Evolutionary conservation across 305 asterid genomes (phyloP).

Genomic region (Ilex paraguariensis): DNA sequence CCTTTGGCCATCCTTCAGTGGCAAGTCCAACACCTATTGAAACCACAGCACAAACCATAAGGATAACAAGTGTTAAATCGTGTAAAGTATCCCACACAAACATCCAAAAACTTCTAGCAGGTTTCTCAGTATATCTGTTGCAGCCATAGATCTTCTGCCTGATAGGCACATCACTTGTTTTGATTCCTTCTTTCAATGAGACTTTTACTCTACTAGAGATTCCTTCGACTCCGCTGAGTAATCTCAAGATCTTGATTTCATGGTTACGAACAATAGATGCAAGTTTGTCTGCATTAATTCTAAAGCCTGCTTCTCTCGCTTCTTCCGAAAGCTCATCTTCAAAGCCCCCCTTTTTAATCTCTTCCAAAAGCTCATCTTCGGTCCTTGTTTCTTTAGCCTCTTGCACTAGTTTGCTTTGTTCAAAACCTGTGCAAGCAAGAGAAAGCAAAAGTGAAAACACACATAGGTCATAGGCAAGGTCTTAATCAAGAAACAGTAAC

Average conservation of each 20-base stretch:
- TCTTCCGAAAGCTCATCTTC: conserved; percentile 37
- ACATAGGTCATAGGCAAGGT: too few relatives aligned
- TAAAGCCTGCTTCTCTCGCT: conserved; percentile 47
- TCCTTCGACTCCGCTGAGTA: conserved; percentile 57
- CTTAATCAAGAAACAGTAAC: background rate
- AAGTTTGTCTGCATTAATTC: conserved; percentile 60
- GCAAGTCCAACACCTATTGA: conserved; percentile 93
- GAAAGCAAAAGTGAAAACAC: conserved; percentile 9
- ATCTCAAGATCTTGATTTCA: conserved; percentile 41
- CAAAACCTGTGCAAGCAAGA: background rate
- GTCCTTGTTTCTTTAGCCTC: too few relatives aligned
- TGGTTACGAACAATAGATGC: conserved; percentile 57
- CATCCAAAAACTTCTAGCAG: conserved; percentile 62
- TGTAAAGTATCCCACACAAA: conserved; percentile 78
- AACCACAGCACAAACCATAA: conserved; percentile 77
- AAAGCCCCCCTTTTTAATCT: conserved; percentile 23
- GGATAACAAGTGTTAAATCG: conserved; percentile 64
- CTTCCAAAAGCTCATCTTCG: too few relatives aligned
- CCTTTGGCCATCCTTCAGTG: conserved; percentile 96
- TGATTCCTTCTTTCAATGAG: conserved; percentile 48
- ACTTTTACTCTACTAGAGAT: conserved; percentile 44
- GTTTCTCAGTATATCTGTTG: conserved; percentile 58
- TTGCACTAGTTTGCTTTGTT: too few relatives aligned
- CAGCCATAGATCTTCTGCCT: conserved; percentile 50
- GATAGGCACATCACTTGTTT: conserved; percentile 32